Evolutionary conservation across 2,329 filamentous ascomycete genomes (phyloP).

Genomic region (Ascocoryne sarcoides): DNA sequence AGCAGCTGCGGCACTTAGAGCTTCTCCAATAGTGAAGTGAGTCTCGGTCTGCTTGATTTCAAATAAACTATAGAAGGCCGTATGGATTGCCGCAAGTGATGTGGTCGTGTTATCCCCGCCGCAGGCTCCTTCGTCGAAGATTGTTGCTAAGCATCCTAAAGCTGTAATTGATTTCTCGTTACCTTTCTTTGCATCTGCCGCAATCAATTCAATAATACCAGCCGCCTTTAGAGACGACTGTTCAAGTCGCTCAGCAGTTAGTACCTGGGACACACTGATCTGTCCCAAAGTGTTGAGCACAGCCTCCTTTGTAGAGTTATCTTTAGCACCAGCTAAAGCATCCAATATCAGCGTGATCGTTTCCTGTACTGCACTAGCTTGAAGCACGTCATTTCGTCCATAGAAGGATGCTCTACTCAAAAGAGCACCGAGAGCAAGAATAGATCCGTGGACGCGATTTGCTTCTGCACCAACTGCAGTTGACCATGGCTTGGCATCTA

Average conservation of each 20-base stretch:
- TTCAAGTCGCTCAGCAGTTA: conserved; percentile 27
- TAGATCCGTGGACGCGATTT: conserved; percentile 50
- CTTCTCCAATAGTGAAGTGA: conserved; percentile 86
- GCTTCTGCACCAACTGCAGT: conserved; percentile 48
- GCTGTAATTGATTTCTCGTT: conserved; percentile 76
- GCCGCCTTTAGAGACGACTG: conserved; percentile 13
- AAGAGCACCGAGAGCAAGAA: conserved; percentile 49
- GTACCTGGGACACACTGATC: conserved; percentile 48
- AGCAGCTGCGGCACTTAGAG: conserved; percentile 66
- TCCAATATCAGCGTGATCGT: conserved; percentile 38
- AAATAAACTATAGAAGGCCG: conserved; percentile 65
- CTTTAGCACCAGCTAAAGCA: conserved; percentile 44
- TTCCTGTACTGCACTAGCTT: conserved; percentile 31
- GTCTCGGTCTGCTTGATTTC: conserved; percentile 80
- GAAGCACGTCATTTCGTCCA: conserved; percentile 26
- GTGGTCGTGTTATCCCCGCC: conserved; percentile 29
- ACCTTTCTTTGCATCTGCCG: conserved; percentile 64
- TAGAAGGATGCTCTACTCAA: conserved; percentile 49
- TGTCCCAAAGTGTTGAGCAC: conserved; percentile 51
- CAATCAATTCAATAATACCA: conserved; percentile 50
- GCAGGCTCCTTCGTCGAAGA: conserved; percentile 38
- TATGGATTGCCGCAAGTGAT: conserved; percentile 47
- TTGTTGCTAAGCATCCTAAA: conserved; percentile 67
- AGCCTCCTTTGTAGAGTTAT: conserved; percentile 48
- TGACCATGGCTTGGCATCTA: conserved; percentile 40